phyloP scores from a whole-genome alignment of 192 early-diverging fungal species.

The Thamnidium elegans region DNA sequence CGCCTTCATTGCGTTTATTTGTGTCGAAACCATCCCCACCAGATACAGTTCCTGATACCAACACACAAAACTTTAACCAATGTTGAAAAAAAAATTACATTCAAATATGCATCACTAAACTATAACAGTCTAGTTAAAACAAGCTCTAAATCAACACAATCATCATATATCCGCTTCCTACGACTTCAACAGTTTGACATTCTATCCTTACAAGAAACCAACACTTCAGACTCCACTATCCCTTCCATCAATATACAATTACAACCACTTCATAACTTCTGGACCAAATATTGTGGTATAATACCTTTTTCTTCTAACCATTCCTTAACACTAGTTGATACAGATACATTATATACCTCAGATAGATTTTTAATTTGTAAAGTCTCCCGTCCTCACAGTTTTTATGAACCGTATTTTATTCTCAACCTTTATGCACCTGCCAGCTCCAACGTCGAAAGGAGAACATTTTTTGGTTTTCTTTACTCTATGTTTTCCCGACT shows the following conservation, averaged over 20 bases:
- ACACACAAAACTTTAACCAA: neutral
- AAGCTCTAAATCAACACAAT: neutral
- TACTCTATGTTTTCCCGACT: neutral
- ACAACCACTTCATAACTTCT: neutral
- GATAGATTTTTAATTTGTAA: neutral
- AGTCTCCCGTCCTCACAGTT: neutral
- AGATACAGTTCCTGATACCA: too few species aligned
- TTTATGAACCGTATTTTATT: neutral
- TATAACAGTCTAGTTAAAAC: neutral
- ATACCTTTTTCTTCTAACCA: neutral
- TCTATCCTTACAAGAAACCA: neutral
- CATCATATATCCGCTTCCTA: neutral
- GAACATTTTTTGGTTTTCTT: neutral
- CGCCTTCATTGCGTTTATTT: too few species aligned
- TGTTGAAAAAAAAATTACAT: neutral
- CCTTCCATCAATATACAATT: neutral
- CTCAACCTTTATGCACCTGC: neutral
- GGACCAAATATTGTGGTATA: neutral
- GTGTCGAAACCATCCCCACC: too few species aligned
- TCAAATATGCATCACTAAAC: neutral
- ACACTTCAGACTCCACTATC: neutral
- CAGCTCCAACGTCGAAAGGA: neutral
- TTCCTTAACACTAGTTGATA: neutral
- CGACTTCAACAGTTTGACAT: neutral
- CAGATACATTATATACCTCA: neutral